Evolutionary conservation across 371 early-diverging fungal species (phyloP), one percentile per base, ranked within the genome.

Genomic region (Syncephalastrum sp.): DNA sequence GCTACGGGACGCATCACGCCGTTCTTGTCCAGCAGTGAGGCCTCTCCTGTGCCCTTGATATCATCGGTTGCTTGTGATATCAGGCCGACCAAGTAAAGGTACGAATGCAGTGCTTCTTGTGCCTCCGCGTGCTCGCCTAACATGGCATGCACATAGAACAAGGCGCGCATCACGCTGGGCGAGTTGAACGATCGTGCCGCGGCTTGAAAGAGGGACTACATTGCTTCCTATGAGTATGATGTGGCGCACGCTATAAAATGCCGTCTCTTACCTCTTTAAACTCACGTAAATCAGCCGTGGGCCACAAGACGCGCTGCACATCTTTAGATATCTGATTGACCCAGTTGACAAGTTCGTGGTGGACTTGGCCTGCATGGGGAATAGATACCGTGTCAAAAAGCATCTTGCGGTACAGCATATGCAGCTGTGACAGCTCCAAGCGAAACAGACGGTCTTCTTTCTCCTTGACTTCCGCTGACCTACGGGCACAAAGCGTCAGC

Each of bases 51-150:
- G 3, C 42, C 19, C n/a, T 64, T 60, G 15, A 53, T 44, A 43
- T 72, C 70, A 41, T 67, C 64, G 59, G 65, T 61, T 1, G 66
- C 68, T 56, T 72, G 61, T 3, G 80, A 65, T 5, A 64, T 63
- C 6, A 75, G 54, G 12, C 77, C 82, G 8, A 81, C 78, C 54
- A 88, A 61, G 50, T 78, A 67, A 42, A 83, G 65, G 61, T 92
- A 92, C 0, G 89, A 67, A 16, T 74, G 69, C 0, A 90, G 59
- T 10, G 89, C 88, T 63, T 88, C 63, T 19, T 82, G 81, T 0
- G 90, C 91, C 68, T 92, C 91, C 24, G 86, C 81, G 67, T 82
- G 90, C 57, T 91, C 89, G 7, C 91, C 91, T 17, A 85, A 60
- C 15, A 64, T 70, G 10, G 82, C 67, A 15, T 88, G 72, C 0